Conservation (phyloP, 2,329 filamentous ascomycete species). For the Trichoderma afroharzianum region DNA sequence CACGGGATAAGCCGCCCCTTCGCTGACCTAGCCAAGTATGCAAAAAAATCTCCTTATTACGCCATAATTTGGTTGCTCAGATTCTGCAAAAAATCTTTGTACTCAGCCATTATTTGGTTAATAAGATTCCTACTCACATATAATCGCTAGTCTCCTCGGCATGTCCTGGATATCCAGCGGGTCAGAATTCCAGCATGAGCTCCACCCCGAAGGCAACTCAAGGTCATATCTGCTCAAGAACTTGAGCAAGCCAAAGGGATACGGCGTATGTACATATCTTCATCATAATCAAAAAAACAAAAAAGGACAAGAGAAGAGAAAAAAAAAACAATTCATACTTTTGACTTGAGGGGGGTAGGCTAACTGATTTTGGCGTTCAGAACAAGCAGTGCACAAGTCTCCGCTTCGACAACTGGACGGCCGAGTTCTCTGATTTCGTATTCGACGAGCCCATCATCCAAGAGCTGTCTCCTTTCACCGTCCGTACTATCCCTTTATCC, state of each 20-base stretch:
- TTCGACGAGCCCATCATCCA: conserved; percentile 16
- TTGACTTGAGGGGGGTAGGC: neutral
- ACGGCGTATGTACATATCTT: conserved; percentile 9
- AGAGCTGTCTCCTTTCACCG: conserved; percentile 13
- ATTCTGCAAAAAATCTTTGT: conserved; percentile 10
- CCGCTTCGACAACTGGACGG: conserved; percentile 15
- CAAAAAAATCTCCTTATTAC: conserved; percentile 10
- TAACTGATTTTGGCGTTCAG: neutral
- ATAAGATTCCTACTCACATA: conserved; percentile 12
- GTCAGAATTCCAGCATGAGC: conserved; percentile 14
- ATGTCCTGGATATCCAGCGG: conserved; percentile 15
- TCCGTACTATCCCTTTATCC: neutral
- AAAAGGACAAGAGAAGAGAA: neutral
- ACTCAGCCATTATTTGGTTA: conserved; percentile 1
- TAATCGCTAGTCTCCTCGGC: conserved; percentile 13
- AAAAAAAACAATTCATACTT: neutral
- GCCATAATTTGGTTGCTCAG: conserved; percentile 11
- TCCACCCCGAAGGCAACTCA: conserved; percentile 5
- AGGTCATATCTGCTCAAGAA: conserved; percentile 15
- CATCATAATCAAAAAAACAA: neutral
- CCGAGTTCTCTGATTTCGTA: conserved; percentile 11
- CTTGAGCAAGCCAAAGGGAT: conserved; percentile 15
- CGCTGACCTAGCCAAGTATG: conserved; percentile 15
- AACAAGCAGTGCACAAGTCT: conserved; percentile 15
- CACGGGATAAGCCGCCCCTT: conserved; percentile 7